A percentile compares a stretch with the other conserved stretches of the same genome.
Conservation (phyloP, 768 basidiomycete species). For the Russula foetens region DNA sequence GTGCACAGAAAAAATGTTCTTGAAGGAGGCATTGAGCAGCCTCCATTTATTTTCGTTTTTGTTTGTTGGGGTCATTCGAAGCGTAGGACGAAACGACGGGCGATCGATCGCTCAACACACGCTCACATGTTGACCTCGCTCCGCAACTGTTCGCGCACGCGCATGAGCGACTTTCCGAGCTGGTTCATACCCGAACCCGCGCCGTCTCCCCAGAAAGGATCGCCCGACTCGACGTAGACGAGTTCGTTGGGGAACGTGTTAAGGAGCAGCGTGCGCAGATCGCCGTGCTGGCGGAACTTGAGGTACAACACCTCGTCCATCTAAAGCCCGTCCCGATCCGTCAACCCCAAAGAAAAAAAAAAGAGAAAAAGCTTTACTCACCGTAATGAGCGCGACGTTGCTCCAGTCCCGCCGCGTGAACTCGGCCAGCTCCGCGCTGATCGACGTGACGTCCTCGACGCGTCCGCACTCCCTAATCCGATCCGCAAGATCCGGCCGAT, state of each 20-base stretch:
- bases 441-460: constrained; percentile 32
- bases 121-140: constrained; percentile 20
- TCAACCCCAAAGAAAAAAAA: background rate
- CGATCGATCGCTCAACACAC: too few relatives aligned
- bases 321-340: constrained; percentile 27
- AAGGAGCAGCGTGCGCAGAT: constrained; percentile 46
- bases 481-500: constrained; percentile 45
- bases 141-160: constrained; percentile 43
- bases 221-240: constrained; percentile 44
- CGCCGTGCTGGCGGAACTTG: constrained; percentile 67
- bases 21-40: too few relatives aligned
- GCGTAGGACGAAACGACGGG: too few relatives aligned
- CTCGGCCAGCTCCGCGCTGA: constrained; percentile 26
- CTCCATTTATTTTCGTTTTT: too few relatives aligned
- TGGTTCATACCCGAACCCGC: constrained; percentile 48
- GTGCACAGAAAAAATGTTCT: too few relatives aligned
- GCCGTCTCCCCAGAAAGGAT: constrained; percentile 65
- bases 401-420: constrained; percentile 52
- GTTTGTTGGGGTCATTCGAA: too few relatives aligned
- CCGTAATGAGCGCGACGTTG: constrained; percentile 39
- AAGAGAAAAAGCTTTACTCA: constrained; percentile 27
- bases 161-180: constrained; percentile 52
- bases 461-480: constrained; percentile 40
- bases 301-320: constrained; percentile 59
- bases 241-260: constrained; percentile 38